These are phyloP conservation scores for Vitis hybrid DNA, from an alignment of 177 flowering plant genomes.

Conservation along the genomic window DNA sequence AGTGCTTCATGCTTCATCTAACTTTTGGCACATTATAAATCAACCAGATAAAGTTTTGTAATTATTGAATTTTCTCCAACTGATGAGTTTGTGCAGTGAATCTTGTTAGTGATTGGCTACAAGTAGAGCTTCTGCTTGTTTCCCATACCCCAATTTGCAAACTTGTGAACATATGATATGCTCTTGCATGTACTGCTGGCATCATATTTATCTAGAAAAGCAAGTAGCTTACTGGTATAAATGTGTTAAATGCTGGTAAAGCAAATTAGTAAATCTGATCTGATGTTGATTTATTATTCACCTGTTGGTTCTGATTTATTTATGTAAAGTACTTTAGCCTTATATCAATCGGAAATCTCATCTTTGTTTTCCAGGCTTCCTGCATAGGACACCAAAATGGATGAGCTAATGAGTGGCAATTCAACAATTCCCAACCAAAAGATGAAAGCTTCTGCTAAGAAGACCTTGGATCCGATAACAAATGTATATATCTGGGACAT, in stretches of 20 bases:
- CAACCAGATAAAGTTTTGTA: too few species aligned
- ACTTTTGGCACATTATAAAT: too few species aligned
- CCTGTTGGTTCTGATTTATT: not conserved
- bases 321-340: not conserved
- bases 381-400: slow-evolving; percentile 20
- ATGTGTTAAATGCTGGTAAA: not conserved
- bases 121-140: too few species aligned
- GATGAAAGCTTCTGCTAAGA: slow-evolving; percentile 14
- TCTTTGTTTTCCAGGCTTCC: slow-evolving; percentile 16
- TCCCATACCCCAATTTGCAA: too few species aligned
- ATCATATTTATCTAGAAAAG: not conserved
- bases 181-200: not conserved
- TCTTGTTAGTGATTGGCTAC: too few species aligned
- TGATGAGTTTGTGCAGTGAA: too few species aligned
- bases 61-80: too few species aligned
- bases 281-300: not conserved
- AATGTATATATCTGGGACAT: slow-evolving; percentile 93
- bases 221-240: not conserved
- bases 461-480: slow-evolving; percentile 28
- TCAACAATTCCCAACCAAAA: slow-evolving; percentile 12
- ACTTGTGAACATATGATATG: too few species aligned
- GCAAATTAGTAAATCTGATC: not conserved
- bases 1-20: too few species aligned
- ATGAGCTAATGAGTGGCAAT: slow-evolving; percentile 10
- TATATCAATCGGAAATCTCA: not conserved